A percentile compares a stretch with the other conserved stretches of the same genome.
Conservation (phyloP, 2,329 filamentous ascomycete genomes). For the Dendrostoma leiphaemia region DNA sequence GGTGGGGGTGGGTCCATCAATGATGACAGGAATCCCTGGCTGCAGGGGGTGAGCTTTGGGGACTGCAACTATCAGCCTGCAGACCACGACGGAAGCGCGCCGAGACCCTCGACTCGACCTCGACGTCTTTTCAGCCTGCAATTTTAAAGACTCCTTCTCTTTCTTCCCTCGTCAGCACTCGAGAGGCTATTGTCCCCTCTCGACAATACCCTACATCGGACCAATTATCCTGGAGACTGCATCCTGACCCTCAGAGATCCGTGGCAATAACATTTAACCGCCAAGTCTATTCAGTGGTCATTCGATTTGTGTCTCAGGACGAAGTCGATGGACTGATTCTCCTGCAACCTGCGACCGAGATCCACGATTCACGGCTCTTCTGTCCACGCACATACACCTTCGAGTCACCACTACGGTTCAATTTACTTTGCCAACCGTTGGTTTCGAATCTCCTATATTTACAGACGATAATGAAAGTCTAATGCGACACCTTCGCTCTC, state of each 20-base stretch:
- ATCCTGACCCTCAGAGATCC: background rate
- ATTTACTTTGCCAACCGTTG: constrained; percentile 11
- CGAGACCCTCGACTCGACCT: background rate
- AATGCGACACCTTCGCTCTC: background rate
- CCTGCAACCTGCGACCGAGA: constrained; percentile 13
- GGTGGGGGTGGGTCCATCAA: background rate
- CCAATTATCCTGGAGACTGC: background rate
- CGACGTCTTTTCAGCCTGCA: background rate
- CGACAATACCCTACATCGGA: too few species aligned
- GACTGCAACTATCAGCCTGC: background rate
- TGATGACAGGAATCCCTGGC: background rate
- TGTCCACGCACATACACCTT: background rate
- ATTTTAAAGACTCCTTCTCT: background rate
- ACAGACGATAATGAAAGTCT: constrained; percentile 9
- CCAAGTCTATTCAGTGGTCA: constrained; percentile 6
- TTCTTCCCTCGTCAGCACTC: background rate
- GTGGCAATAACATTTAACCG: background rate
- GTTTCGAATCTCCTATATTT: background rate
- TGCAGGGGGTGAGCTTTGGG: background rate
- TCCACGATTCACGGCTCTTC: background rate
- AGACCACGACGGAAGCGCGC: background rate
- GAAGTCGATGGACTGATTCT: constrained; percentile 17
- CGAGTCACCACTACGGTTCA: background rate
- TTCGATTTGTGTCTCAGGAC: constrained; percentile 18
- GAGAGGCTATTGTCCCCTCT: background rate